Percentiles rank a stretch among this genome's conserved stretches.
These are phyloP conservation scores for Cephalotrichum gorgonifer DNA, from an alignment of 2,329 filamentous ascomycete genomes.

Conservation along the genomic window DNA sequence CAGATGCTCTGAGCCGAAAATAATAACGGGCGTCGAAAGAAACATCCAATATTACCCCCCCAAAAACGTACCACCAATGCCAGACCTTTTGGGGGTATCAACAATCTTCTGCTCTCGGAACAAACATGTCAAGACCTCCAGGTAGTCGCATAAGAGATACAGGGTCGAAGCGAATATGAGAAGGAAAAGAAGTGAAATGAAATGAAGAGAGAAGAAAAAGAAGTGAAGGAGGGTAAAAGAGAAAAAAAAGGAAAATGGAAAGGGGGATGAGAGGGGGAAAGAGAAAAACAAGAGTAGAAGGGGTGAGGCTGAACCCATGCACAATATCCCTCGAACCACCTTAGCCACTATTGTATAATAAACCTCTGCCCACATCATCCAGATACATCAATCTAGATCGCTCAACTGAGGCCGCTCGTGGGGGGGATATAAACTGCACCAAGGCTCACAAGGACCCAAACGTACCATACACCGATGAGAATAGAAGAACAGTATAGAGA, in stretches of 20 bases:
- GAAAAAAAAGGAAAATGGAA: conserved; percentile 11
- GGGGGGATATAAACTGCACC: background rate
- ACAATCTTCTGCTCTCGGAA: conserved; percentile 19
- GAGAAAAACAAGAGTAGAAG: too few species aligned
- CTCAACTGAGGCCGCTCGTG: background rate
- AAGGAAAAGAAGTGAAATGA: conserved; percentile 9
- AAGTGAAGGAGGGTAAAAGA: conserved; percentile 5
- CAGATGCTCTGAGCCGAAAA: conserved; percentile 5
- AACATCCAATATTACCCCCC: conserved; percentile 1
- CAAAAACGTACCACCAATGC: conserved; percentile 7
- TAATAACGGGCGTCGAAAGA: conserved; percentile 8
- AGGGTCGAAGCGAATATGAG: conserved; percentile 11
- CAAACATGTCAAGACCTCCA: conserved; percentile 8
- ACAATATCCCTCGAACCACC: too few species aligned
- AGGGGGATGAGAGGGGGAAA: conserved; percentile 10
- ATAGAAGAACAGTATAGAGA: background rate
- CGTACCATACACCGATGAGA: background rate
- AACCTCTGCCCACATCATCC: background rate
- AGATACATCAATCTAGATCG: conserved; percentile 5
- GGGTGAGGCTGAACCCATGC: too few species aligned
- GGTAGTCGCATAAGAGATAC: conserved; percentile 7
- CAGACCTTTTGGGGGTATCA: conserved; percentile 25
- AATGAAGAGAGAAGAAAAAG: conserved; percentile 8
- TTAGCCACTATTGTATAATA: too few species aligned
- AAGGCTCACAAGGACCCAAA: background rate